Evolutionary conservation across 345 rosid genomes (phyloP).

Genomic region (Eucalyptus curtisii): DNA sequence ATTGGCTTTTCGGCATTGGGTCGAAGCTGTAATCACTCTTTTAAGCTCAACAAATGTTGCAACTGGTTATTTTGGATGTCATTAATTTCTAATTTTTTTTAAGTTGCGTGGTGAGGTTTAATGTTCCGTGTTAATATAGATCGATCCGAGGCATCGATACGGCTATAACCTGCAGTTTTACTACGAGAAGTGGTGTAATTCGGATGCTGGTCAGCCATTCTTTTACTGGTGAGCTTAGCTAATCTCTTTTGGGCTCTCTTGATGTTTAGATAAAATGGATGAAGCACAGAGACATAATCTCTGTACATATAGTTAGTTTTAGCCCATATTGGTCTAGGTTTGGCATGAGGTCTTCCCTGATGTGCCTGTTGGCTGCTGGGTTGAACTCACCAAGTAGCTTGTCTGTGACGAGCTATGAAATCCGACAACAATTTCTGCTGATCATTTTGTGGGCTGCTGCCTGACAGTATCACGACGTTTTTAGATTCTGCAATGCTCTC

Average conservation of each 20-base stretch:
- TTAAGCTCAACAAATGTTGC: not conserved
- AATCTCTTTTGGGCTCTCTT: not conserved
- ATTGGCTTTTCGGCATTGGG: constrained; percentile 93
- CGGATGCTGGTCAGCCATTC: constrained; percentile 19
- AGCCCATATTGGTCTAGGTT: not conserved
- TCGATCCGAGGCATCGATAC: constrained; percentile 23
- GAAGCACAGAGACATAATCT: not conserved
- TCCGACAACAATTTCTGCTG: not conserved
- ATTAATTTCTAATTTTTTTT: not conserved
- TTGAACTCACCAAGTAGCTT: not conserved
- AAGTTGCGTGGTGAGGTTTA: not conserved
- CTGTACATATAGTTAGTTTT: not conserved
- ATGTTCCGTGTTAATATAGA: not conserved
- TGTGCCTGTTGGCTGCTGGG: not conserved
- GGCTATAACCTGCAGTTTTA: constrained; percentile 21
- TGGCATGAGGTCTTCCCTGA: not conserved
- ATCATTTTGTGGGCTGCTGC: not conserved
- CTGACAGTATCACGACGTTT: not conserved
- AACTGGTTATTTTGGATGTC: not conserved
- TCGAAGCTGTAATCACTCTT: constrained; percentile 39
- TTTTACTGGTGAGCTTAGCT: constrained; percentile 12
- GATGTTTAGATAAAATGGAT: not conserved
- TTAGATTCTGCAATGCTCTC: not conserved
- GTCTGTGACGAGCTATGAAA: not conserved
- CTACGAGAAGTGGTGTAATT: constrained; percentile 14